Evolutionary conservation across 1,284 basidiomycete species (phyloP).

Genomic region (Chiua sp.): DNA sequence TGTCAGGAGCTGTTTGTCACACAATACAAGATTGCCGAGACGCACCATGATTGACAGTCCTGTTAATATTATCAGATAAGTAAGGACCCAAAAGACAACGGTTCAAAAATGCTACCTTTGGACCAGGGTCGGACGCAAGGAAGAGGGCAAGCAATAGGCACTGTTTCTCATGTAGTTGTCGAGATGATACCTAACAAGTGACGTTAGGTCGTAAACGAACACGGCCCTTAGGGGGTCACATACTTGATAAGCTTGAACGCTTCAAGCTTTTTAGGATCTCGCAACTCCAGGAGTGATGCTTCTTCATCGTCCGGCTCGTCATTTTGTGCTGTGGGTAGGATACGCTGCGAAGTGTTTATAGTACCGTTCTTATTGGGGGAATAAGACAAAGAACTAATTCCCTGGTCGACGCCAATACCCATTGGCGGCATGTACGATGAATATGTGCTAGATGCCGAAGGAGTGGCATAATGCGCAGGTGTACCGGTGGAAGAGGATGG

Average conservation of each 20-base stretch:
- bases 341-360: constrained; percentile 27
- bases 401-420: constrained; percentile 58
- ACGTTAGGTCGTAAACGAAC: constrained; percentile 2
- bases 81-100: constrained; percentile 3
- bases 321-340: constrained; percentile 29
- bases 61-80: constrained; percentile 35
- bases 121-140: constrained; percentile 82
- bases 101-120: constrained; percentile 60
- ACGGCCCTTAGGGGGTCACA: constrained; percentile 25
- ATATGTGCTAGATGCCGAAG: constrained; percentile 47
- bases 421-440: constrained; percentile 62
- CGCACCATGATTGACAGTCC: constrained; percentile 84
- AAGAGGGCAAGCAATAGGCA: constrained; percentile 87
- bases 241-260: constrained; percentile 85
- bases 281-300: constrained; percentile 30
- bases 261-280: constrained; percentile 72
- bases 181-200: constrained; percentile 71
- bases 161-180: constrained; percentile 85
- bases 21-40: constrained; percentile 28
- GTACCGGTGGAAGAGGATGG: constrained; percentile 46
- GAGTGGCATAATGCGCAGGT: constrained; percentile 33
- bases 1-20: constrained; percentile 12
- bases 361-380: constrained; percentile 30
- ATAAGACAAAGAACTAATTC: constrained; percentile 53
- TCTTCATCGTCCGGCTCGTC: constrained; percentile 34